Evolutionary conservation across 2,329 filamentous ascomycete genomes (phyloP).

Genomic region (Venturiaceae sp.): DNA sequence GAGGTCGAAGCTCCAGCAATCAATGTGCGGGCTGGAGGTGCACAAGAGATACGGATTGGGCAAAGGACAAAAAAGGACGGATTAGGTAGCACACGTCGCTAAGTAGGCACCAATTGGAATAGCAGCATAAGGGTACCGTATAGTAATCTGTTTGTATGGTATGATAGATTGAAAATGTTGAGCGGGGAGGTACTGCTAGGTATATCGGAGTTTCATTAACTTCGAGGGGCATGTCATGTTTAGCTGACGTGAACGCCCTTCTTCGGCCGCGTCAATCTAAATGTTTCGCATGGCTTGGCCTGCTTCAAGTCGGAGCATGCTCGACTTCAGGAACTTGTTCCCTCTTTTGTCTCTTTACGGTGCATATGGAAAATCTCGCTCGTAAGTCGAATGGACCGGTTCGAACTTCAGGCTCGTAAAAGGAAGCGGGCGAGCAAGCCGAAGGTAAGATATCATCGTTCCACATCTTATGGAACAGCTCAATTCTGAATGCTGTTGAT

Average conservation of each 20-base stretch:
- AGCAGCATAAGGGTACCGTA: too few relatives aligned
- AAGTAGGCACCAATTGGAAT: too few relatives aligned
- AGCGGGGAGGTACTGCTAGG: background rate
- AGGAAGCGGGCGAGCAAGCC: slow-evolving; percentile 1
- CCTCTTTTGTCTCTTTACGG: background rate
- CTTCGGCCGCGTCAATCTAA: background rate
- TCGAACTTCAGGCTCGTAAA: background rate
- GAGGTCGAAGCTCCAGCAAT: background rate
- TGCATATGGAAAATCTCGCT: background rate
- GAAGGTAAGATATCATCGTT: background rate
- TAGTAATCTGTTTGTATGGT: too few relatives aligned
- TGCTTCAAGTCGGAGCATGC: background rate
- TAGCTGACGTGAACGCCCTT: background rate
- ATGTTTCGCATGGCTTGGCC: background rate
- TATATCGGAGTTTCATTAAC: background rate
- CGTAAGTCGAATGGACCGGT: background rate
- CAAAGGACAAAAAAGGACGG: too few relatives aligned
- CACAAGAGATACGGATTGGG: too few relatives aligned
- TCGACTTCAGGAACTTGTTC: background rate
- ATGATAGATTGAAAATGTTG: background rate
- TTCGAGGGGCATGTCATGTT: background rate
- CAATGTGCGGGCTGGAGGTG: background rate
- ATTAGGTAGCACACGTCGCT: too few relatives aligned
- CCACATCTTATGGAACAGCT: background rate
- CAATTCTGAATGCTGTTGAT: background rate